Conservation (phyloP, 1,284 basidiomycete species). For the Xerocomus amazonicus region DNA sequence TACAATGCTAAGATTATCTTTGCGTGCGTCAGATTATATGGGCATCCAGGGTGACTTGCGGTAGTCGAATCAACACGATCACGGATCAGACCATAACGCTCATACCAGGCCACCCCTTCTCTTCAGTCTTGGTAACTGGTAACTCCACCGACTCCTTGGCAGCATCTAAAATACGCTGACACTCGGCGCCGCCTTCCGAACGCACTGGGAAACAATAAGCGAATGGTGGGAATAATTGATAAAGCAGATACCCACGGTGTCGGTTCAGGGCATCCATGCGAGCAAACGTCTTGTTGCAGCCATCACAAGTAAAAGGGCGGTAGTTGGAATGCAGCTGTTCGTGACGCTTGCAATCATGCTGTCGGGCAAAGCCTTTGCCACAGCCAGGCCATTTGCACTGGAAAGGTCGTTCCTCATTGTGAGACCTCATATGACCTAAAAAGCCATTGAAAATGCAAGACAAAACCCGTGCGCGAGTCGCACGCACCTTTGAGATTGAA, state of each 20-base stretch:
- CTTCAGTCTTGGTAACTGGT: conserved; percentile 26
- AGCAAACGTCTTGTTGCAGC: conserved; percentile 75
- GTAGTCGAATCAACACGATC: conserved; percentile 9
- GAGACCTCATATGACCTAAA: conserved; percentile 74
- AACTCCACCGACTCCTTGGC: conserved; percentile 25
- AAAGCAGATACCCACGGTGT: conserved; percentile 53
- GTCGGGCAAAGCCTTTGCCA: conserved; percentile 78
- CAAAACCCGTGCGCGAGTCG: conserved; percentile 8
- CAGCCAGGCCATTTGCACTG: conserved; percentile 84
- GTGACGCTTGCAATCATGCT: conserved; percentile 82
- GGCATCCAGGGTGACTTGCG: conserved; percentile 11
- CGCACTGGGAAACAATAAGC: conserved; percentile 36
- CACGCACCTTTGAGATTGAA: conserved; percentile 74
- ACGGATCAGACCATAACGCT: conserved; percentile 27
- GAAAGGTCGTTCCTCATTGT: conserved; percentile 81
- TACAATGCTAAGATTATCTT: conserved; percentile 25
- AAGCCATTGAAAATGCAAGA: conserved; percentile 14
- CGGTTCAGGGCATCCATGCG: conserved; percentile 77
- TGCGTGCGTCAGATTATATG: conserved; percentile 19
- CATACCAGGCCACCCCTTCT: conserved; percentile 25
- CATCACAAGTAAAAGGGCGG: conserved; percentile 72
- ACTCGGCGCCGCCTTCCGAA: conserved; percentile 56
- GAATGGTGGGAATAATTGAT: not conserved
- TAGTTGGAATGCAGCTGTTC: conserved; percentile 77
- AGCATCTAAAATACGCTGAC: conserved; percentile 39